These are phyloP conservation scores for Bretschneidera sinensis DNA, from an alignment of 345 rosid genomes.

Conservation along the genomic window DNA sequence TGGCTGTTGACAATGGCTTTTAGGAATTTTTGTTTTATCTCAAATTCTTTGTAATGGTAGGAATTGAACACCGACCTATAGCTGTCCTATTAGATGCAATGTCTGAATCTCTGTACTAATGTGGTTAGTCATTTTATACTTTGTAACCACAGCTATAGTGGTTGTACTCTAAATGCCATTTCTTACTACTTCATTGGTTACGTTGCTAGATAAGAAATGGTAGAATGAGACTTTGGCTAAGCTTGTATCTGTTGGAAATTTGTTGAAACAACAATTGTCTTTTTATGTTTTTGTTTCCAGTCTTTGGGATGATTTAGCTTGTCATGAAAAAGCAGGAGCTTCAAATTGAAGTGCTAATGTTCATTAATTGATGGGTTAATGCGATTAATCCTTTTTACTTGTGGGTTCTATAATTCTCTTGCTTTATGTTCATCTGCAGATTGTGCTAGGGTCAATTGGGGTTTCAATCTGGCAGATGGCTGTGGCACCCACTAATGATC, in stretches of 20 bases:
- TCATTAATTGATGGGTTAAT: not conserved
- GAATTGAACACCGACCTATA: not conserved
- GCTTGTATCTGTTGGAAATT: too few relatives aligned
- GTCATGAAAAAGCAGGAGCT: not conserved
- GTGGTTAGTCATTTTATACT: not conserved
- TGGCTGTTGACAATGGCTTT: not conserved
- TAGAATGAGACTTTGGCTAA: too few relatives aligned
- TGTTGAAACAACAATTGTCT: too few relatives aligned
- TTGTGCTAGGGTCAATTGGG: conserved; percentile 68
- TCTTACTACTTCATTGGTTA: too few relatives aligned
- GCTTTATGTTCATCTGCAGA: conserved; percentile 36
- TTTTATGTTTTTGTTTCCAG: too few relatives aligned
- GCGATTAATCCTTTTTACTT: too few relatives aligned
- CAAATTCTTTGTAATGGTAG: not conserved
- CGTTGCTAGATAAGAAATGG: too few relatives aligned
- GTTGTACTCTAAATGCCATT: too few relatives aligned
- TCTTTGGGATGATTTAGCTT: too few relatives aligned
- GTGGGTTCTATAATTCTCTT: conserved; percentile 4
- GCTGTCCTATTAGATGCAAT: not conserved
- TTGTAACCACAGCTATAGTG: too few relatives aligned
- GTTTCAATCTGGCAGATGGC: conserved; percentile 95
- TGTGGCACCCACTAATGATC: conserved; percentile 37
- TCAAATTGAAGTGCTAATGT: not conserved
- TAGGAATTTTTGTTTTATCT: not conserved
- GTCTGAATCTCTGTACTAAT: too few relatives aligned